phyloP scores from a whole-genome alignment of 345 rosid genomes.

The Dovyalis caffra region DNA sequence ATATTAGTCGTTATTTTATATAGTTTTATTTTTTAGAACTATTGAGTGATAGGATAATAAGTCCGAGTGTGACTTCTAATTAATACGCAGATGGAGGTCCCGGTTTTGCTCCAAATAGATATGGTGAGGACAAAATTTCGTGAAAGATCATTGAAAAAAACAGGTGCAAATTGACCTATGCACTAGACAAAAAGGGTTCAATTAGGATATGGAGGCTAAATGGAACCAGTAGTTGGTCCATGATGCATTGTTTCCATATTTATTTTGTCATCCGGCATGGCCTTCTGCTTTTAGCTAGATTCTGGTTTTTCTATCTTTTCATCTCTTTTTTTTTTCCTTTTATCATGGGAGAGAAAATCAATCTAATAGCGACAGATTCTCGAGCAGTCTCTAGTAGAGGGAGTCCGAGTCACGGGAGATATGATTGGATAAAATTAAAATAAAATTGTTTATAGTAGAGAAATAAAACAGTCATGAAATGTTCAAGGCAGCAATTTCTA shows the following conservation, averaged over 20 bases:
- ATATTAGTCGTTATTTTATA: too few species aligned
- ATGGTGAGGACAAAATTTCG: neutral
- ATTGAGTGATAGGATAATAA: too few species aligned
- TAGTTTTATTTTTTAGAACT: too few species aligned
- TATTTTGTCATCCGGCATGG: constrained; percentile 9
- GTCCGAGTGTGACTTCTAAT: too few species aligned
- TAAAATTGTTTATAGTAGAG: too few species aligned
- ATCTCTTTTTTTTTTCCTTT: neutral
- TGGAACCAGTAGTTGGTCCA: constrained; percentile 22
- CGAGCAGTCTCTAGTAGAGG: neutral
- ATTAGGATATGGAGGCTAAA: constrained; percentile 9
- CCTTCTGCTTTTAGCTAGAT: neutral
- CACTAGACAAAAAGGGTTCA: constrained; percentile 15
- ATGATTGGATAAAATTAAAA: too few species aligned
- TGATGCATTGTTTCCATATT: constrained; percentile 1
- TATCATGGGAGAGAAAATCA: neutral
- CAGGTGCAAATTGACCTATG: constrained; percentile 3
- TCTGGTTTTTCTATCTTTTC: neutral
- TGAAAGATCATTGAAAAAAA: neutral
- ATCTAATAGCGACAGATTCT: too few species aligned
- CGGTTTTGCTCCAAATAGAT: neutral
- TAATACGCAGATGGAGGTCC: neutral
- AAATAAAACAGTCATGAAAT: too few species aligned
- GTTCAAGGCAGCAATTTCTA: too few species aligned
- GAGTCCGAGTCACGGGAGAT: too few species aligned